A percentile compares a stretch with the other conserved stretches of the same genome.
Evolutionary conservation across 2,329 filamentous ascomycete genomes (phyloP).

Genomic region (Fusarium poae): DNA sequence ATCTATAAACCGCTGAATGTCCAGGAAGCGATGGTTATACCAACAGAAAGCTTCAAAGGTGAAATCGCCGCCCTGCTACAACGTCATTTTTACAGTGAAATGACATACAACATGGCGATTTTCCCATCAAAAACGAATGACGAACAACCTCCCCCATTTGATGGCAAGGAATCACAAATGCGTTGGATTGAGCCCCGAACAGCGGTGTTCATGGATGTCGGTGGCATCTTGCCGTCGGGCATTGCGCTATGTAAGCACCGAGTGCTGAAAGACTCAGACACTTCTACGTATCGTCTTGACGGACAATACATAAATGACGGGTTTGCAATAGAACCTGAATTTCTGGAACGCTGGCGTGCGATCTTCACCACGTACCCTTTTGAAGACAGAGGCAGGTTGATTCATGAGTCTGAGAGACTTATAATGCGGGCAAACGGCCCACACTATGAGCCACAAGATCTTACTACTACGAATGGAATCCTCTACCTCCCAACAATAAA

Average conservation of each 20-base stretch:
- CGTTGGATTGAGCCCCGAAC: rapidly evolving
- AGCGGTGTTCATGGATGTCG: rapidly evolving
- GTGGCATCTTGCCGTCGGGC: neutral
- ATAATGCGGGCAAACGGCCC: rapidly evolving
- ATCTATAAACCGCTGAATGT: conserved; percentile 1
- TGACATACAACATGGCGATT: neutral
- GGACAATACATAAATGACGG: too few relatives aligned
- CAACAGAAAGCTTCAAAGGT: rapidly evolving
- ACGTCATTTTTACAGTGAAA: neutral
- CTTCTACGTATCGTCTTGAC: too few relatives aligned
- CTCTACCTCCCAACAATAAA: neutral
- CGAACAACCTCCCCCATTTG: rapidly evolving
- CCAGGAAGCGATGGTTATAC: neutral
- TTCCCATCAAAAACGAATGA: neutral
- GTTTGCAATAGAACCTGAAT: neutral
- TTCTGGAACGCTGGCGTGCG: neutral
- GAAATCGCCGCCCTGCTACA: neutral
- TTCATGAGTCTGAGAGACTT: neutral
- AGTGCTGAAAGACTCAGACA: rapidly evolving
- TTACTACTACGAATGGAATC: rapidly evolving
- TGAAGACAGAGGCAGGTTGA: neutral
- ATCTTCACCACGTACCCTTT: neutral
- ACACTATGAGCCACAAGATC: rapidly evolving
- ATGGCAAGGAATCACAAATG: neutral
- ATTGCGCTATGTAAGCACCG: neutral